Evolutionary conservation across 2,329 filamentous ascomycete genomes (phyloP), one percentile per base, ranked within the genome.

Genomic region (Penicillium sp.): DNA sequence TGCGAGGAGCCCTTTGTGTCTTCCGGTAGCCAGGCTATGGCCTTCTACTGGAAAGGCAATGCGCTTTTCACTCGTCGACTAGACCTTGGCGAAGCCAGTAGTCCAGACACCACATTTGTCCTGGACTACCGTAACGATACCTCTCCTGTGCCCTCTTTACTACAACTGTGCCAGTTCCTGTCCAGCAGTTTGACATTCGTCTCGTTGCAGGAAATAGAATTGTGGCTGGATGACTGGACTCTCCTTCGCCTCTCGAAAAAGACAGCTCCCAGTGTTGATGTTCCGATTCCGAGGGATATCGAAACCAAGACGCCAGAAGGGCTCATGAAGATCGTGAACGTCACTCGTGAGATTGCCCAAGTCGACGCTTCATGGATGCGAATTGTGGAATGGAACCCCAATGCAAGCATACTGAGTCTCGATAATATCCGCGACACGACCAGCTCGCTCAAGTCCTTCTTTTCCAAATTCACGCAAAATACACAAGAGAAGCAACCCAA

Each of bases 21-120:
- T 62, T 97, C 93, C 1, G 94, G 94, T 1, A 85, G 83, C 58
- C 88, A 96, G 74, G 92, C 92, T 36, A 97, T 99, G 91, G 93
- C 93, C 0, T 99, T 99, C 70, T 99, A 97, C 78, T 99, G 94
- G 95, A 97, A 97, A 73, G 92, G 90, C n/a, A 97, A 97, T 72
- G 91, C 91, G 5, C 82, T 99, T 1, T 97, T 96, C 71, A 99
- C 95, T 22, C 89, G 92, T 65, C 90, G 91, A 63, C 82, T 94
- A 21, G 86, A 87, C 62, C 77, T 97, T 7, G 86, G 89, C 1
- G 80, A 85, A 43, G 84, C 84, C 67, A 76, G 81, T 14, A 88
- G 81, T 52, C 79, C 79, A 31, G 85, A 93, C 65, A 99, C 95
- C 2, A 89, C 88, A n/a, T 99, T 99, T 70, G 87, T 97, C 44